Base-by-base conservation (phyloP, 805 yeast species). In the Diddensiella santjacobensis region DNA sequence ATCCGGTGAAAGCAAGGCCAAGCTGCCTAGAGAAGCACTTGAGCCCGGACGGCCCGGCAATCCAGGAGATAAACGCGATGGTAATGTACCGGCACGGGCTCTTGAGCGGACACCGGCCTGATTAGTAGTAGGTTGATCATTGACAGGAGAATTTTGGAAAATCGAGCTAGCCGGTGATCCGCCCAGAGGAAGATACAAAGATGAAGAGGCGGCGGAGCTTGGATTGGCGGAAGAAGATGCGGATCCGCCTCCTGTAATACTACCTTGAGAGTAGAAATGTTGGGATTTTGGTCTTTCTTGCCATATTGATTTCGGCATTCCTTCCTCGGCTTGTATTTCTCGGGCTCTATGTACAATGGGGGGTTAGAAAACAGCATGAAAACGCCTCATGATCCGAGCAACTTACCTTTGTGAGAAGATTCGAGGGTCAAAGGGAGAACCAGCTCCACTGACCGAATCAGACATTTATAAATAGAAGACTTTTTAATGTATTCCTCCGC, bases 71-170 rank as follows among this genome's bases (percentile, higher is more conserved):
- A 81, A 72, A 42, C 83, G 68, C 18, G 89, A 80, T 5, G 93
- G 91, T 42, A 86, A 68, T 11, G 95, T 86, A 2, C 93, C 93
- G 1, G 93, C 85, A 54, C 95, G 74, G 40, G 84, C 79, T 52
- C 93, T 74, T 13, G 78, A 71, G 56, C 79, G 68, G 31, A 26
- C 20, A 26, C 39, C 40, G 5, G 18, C 42, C 17, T 19, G 35
- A 19, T 24, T 33, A 17, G 19, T 29, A n/a, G n/a, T n/a, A 31
- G 45, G 26, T 22, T 24, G 15, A 23, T 33, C 43, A n/a, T 24
- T 29, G 15, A 47, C 41, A 11, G 49, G 45, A 31, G 42, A 45
- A 19, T 38, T 42, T 24, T 38, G 42, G 20, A 40, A 37, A 23
- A 49, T 24, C 30, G 51, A 47, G 15, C 53, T 52, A 6, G 42